Conservation (phyloP, 2,329 filamentous ascomycete genomes). For the Sarocladiaceae sp. region DNA sequence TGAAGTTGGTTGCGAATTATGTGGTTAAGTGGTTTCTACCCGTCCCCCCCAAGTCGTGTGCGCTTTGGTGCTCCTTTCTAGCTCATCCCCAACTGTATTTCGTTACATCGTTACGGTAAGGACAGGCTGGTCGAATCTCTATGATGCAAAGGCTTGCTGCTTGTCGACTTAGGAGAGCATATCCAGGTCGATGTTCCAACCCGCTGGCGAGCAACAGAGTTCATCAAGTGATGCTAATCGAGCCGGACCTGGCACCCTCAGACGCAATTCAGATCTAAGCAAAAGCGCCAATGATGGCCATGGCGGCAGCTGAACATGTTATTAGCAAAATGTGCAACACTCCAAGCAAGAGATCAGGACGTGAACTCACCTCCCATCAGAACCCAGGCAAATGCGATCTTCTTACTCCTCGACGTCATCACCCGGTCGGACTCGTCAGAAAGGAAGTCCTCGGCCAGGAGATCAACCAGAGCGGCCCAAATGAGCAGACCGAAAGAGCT, state of each 20-base stretch:
- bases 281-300: conserved; percentile 29
- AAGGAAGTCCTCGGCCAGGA: conserved; percentile 59
- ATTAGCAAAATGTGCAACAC: neutral
- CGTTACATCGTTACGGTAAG: conserved; percentile 7
- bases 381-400: conserved; percentile 44
- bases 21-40: neutral
- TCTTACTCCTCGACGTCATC: conserved; percentile 47
- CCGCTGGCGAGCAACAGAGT: too few species aligned
- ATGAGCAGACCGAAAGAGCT: conserved; percentile 55
- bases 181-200: too few species aligned
- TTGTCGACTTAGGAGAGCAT: too few species aligned
- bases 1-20: conserved; percentile 9
- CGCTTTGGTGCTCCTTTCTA: too few species aligned
- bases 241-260: too few species aligned
- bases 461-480: conserved; percentile 57
- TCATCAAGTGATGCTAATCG: neutral
- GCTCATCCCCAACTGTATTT: too few species aligned
- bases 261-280: too few species aligned
- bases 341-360: neutral
- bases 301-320: conserved; percentile 19
- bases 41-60: conserved; percentile 1
- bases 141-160: neutral
- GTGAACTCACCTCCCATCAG: conserved; percentile 42
- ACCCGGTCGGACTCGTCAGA: conserved; percentile 47
- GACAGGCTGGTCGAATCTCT: too few species aligned